Evolutionary conservation across 2,329 filamentous ascomycete species (phyloP).

Genomic region (Calonectria pseudoreteaudii): DNA sequence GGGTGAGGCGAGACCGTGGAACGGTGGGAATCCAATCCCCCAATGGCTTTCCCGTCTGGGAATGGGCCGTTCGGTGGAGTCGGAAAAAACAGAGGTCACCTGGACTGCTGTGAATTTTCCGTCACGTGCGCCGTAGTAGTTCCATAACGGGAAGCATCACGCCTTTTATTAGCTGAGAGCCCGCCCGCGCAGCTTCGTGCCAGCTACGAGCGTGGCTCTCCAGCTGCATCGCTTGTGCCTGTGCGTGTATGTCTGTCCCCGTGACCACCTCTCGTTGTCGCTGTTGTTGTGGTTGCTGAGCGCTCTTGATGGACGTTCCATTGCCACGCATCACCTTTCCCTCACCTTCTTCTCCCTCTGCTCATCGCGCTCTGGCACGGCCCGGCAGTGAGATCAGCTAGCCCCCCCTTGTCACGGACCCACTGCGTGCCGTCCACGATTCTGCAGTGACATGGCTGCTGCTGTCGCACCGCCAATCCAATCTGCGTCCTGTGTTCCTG

Average conservation of each 20-base stretch:
- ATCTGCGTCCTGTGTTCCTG: neutral
- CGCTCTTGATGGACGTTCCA: neutral
- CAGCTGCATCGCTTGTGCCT: neutral
- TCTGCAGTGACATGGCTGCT: neutral
- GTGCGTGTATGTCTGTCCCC: neutral
- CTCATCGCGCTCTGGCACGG: neutral
- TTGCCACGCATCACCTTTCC: neutral
- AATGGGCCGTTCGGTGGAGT: slow-evolving; percentile 43
- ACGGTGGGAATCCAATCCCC: slow-evolving; percentile 23
- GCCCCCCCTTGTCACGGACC: neutral
- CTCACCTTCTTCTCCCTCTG: neutral
- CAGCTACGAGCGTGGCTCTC: neutral
- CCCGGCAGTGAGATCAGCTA: neutral
- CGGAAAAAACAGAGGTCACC: slow-evolving; percentile 39
- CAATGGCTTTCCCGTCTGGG: slow-evolving; percentile 29
- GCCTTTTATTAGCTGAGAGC: neutral
- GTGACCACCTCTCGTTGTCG: neutral
- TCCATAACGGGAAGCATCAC: slow-evolving; percentile 13
- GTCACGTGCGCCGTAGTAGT: slow-evolving; percentile 35
- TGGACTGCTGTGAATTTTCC: slow-evolving; percentile 40
- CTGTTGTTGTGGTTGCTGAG: neutral
- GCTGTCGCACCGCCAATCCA: neutral
- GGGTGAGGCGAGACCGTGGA: slow-evolving; percentile 21
- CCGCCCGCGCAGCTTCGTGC: neutral
- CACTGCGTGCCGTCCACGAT: neutral